Conservation (phyloP, 148 eudicot species). For the Bassia scoparia region DNA sequence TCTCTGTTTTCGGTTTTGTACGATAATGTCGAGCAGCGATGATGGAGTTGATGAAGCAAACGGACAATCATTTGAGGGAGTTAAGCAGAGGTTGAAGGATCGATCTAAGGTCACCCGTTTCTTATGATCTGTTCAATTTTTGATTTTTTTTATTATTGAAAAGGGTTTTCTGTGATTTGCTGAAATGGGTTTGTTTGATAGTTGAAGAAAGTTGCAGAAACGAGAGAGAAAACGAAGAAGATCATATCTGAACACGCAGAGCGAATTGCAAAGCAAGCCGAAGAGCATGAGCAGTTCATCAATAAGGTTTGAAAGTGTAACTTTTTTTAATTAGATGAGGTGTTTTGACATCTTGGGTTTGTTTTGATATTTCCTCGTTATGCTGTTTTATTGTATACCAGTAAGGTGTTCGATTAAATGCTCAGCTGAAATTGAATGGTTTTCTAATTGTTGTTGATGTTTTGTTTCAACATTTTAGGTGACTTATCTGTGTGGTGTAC, state of each 20-base stretch:
- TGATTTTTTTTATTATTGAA: neutral
- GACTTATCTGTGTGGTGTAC: conserved; percentile 79
- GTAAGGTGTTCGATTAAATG: conserved; percentile 24
- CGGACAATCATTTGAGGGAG: conserved; percentile 46
- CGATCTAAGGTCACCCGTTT: conserved; percentile 51
- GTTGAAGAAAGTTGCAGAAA: conserved; percentile 71
- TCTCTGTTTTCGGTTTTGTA: neutral
- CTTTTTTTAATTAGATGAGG: neutral
- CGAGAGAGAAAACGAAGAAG: conserved; percentile 82
- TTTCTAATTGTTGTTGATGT: neutral
- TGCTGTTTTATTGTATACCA: neutral
- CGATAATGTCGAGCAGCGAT: conserved; percentile 51
- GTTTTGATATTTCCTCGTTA: neutral
- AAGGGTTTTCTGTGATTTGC: conserved; percentile 1
- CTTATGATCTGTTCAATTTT: neutral
- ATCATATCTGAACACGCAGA: conserved; percentile 86
- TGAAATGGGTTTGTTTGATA: conserved; percentile 16
- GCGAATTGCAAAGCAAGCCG: conserved; percentile 85
- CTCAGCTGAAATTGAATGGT: conserved; percentile 16
- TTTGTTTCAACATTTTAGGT: conserved; percentile 41
- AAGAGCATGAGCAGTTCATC: conserved; percentile 87
- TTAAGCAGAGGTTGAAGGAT: conserved; percentile 47
- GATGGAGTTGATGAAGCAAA: conserved; percentile 48
- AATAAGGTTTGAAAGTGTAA: conserved; percentile 50
- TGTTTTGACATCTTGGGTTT: conserved; percentile 12